Percentiles rank a stretch among this genome's conserved stretches.
Evolutionary conservation across 2,329 filamentous ascomycete genomes (phyloP).

Genomic region (Fusarium tanahbumbuense): DNA sequence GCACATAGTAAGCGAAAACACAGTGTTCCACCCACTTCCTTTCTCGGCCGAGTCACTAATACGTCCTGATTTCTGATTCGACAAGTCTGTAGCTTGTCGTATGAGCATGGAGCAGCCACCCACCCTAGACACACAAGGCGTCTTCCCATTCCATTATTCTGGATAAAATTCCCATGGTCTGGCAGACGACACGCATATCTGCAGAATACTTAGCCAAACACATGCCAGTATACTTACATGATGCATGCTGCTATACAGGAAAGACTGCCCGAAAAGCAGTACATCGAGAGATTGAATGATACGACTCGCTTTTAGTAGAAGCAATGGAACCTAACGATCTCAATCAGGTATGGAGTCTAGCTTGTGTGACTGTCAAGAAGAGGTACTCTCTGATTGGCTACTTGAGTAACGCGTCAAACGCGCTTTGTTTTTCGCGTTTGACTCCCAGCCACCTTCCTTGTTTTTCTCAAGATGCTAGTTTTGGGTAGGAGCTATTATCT

Average conservation of each 20-base stretch:
- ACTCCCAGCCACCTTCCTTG: slow-evolving; percentile 16
- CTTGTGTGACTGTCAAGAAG: slow-evolving; percentile 4
- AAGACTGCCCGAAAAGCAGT: background rate
- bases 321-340: background rate
- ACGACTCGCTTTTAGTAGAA: slow-evolving; percentile 16
- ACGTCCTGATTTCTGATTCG: slow-evolving; percentile 15
- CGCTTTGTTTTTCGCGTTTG: slow-evolving; percentile 23
- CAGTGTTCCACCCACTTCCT: slow-evolving; percentile 25
- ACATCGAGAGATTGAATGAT: slow-evolving; percentile 8
- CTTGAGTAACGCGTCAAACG: slow-evolving; percentile 26
- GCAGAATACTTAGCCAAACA: slow-evolving; percentile 7
- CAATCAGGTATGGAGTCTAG: background rate
- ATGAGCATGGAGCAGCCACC: slow-evolving; percentile 18
- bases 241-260: background rate
- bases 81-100: slow-evolving; percentile 8
- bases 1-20: slow-evolving; percentile 18
- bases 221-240: background rate
- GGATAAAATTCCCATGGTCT: slow-evolving; percentile 7
- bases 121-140: slow-evolving; percentile 30
- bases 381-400: slow-evolving; percentile 14
- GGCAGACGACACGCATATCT: slow-evolving; percentile 5
- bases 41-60: slow-evolving; percentile 26
- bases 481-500: background rate
- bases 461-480: background rate
- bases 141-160: slow-evolving; percentile 15